Conservation (phyloP, 306 rosid genomes). For the Prinsepia uniflora region DNA sequence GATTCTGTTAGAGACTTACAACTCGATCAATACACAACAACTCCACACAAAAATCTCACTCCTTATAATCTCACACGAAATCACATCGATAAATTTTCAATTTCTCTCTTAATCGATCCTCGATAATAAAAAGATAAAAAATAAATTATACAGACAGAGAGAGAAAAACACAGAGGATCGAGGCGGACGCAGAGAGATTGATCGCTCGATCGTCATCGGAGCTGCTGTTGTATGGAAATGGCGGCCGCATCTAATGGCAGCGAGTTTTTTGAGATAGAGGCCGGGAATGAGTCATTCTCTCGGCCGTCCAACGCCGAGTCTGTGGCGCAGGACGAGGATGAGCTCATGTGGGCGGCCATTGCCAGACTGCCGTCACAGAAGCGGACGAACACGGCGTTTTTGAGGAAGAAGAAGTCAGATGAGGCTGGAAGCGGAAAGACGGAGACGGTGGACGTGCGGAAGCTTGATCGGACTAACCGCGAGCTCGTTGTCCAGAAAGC, state of each 20-base stretch:
- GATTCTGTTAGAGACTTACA: not conserved
- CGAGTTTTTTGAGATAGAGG: conserved; percentile 56
- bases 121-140: not conserved
- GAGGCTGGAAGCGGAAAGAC: not conserved
- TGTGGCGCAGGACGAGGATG: conserved; percentile 57
- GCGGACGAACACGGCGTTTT: conserved; percentile 47
- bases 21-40: not conserved
- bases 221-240: conserved; percentile 27
- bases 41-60: too few species aligned
- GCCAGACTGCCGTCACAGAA: conserved; percentile 56
- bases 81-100: too few species aligned
- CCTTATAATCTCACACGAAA: too few species aligned
- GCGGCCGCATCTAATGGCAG: conserved; percentile 75
- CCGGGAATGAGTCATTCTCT: conserved; percentile 33
- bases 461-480: conserved; percentile 48
- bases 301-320: conserved; percentile 65
- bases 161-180: not conserved
- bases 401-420: conserved; percentile 30
- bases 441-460: conserved; percentile 55
- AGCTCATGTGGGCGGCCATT: conserved; percentile 76
- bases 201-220: not conserved
- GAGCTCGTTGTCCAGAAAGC: conserved; percentile 71
- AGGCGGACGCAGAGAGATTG: not conserved
- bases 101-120: not conserved
- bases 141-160: not conserved